phyloP scores from a whole-genome alignment of 257 asterid species.

The Datura wrightii region DNA sequence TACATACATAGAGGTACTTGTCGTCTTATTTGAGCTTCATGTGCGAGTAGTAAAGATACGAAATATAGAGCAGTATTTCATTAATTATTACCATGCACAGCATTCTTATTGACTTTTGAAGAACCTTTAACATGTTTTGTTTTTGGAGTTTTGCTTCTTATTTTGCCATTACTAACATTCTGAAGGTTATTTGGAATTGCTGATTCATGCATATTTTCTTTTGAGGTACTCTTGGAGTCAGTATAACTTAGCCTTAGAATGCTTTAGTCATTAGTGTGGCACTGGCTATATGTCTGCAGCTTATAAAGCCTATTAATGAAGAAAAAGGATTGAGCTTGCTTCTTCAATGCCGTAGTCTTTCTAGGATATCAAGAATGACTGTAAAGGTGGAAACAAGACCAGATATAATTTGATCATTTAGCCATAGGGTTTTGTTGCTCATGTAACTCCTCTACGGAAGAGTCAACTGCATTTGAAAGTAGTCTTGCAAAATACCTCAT shows the following conservation, averaged over 20 bases:
- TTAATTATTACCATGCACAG: neutral
- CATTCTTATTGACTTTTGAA: neutral
- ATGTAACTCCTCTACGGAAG: neutral
- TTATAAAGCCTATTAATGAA: neutral
- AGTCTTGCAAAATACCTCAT: neutral
- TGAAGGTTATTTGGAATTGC: constrained; percentile 8
- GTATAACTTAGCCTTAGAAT: neutral
- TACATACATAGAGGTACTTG: constrained; percentile 80
- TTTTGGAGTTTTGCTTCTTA: neutral
- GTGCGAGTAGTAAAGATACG: neutral
- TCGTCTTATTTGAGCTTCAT: constrained; percentile 32
- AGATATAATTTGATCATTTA: neutral
- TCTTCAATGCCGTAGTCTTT: neutral
- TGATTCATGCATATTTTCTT: neutral
- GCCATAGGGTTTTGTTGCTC: neutral
- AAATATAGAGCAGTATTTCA: neutral
- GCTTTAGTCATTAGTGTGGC: neutral
- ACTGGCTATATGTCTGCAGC: neutral
- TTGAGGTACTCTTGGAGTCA: neutral
- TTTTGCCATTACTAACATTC: neutral
- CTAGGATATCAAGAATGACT: neutral
- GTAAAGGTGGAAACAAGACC: neutral
- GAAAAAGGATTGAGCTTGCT: neutral
- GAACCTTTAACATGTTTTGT: neutral
- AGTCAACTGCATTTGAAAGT: neutral